Percentiles rank a stretch among this genome's conserved stretches.
These are phyloP conservation scores for Aspergillus fumigatiaffinis DNA, from an alignment of 2,329 filamentous ascomycete genomes.

Conservation along the genomic window DNA sequence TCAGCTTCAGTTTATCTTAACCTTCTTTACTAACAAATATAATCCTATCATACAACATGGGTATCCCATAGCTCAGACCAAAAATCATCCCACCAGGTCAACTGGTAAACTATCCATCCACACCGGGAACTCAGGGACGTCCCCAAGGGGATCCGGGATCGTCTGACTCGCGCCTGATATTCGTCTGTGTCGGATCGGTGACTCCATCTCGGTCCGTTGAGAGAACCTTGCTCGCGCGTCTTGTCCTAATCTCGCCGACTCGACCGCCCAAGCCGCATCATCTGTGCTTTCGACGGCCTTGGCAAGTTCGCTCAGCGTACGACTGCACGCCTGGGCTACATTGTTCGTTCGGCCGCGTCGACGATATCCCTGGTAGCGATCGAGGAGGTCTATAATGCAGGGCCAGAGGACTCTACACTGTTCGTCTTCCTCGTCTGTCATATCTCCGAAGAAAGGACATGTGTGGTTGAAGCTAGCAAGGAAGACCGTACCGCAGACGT, in stretches of 20 bases:
- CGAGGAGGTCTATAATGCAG: constrained; percentile 1
- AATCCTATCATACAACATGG: background rate
- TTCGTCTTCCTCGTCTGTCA: background rate
- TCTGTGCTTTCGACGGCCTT: background rate
- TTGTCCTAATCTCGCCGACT: background rate
- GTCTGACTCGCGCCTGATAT: background rate
- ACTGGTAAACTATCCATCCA: constrained; percentile 13
- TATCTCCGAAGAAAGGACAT: constrained; percentile 1
- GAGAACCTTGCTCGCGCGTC: background rate
- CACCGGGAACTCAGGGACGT: background rate
- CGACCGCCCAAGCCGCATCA: background rate
- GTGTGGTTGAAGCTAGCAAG: constrained; percentile 6
- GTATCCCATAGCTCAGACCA: background rate
- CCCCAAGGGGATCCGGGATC: background rate
- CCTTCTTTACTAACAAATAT: no score
- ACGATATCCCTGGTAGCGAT: background rate
- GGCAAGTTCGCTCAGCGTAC: background rate
- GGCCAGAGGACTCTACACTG: background rate
- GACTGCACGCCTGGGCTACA: background rate
- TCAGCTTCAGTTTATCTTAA: background rate
- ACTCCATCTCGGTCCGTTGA: background rate
- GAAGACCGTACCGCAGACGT: constrained; percentile 10
- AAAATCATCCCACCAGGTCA: constrained; percentile 9
- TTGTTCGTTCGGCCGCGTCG: background rate
- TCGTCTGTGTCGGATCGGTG: background rate